Percentiles rank a stretch among this genome's conserved stretches.
Evolutionary conservation across 2,329 filamentous ascomycete species (phyloP).

Genomic region (Magnaporthales sp.): DNA sequence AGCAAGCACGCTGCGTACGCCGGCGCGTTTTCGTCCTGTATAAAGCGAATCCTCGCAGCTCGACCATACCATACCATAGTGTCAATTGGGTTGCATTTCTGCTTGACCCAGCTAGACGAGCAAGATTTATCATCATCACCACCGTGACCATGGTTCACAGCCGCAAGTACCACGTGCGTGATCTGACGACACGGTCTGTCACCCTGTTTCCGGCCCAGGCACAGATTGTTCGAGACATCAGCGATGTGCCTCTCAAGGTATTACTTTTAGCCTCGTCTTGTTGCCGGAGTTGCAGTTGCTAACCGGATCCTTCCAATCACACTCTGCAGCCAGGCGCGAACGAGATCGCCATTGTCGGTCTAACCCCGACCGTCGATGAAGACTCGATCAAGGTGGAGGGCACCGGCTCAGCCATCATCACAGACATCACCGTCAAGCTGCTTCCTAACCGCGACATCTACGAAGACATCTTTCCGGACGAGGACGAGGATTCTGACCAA

Average conservation of each 20-base stretch:
- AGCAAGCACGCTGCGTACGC: neutral
- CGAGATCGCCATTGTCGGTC: conserved; percentile 45
- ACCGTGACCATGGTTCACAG: conserved; percentile 30
- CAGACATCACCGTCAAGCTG: conserved; percentile 52
- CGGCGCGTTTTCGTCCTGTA: neutral
- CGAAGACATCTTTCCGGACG: conserved; percentile 41
- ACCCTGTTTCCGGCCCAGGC: conserved; percentile 54
- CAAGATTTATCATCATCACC: neutral
- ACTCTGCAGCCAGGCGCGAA: conserved; percentile 39
- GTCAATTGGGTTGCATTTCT: neutral
- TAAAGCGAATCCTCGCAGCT: neutral
- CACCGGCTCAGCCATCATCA: conserved; percentile 47
- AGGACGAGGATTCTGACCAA: conserved; percentile 22
- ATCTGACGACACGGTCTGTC: conserved; percentile 51
- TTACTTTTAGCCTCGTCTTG: conserved; percentile 4
- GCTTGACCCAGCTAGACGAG: neutral
- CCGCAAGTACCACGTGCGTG: conserved; percentile 44
- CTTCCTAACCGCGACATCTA: conserved; percentile 46
- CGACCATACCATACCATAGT: too few relatives aligned
- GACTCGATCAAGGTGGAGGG: conserved; percentile 53
- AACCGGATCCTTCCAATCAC: neutral
- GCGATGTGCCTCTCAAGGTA: conserved; percentile 39
- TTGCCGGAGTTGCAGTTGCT: neutral
- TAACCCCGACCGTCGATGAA: conserved; percentile 43
- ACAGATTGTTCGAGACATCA: conserved; percentile 52